These are phyloP conservation scores for Phalaenopsis hybrid DNA, from an alignment of 116 monocot species.

Conservation along the genomic window DNA sequence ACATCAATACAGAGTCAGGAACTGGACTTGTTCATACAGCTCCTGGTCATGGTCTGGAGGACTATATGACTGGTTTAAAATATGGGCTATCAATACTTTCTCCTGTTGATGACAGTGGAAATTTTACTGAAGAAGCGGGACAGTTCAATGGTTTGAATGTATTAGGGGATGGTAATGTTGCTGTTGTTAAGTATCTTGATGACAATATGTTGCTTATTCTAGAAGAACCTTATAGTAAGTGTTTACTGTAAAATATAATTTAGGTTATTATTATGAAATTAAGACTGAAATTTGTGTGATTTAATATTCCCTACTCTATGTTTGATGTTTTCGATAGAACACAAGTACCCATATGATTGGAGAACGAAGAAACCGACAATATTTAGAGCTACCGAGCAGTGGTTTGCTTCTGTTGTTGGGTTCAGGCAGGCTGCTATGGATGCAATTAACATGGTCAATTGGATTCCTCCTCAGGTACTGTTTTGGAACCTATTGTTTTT, in stretches of 20 bases:
- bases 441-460: slow-evolving; percentile 76
- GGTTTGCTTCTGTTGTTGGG: slow-evolving; percentile 98
- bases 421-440: slow-evolving; percentile 82
- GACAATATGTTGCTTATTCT: slow-evolving; percentile 53
- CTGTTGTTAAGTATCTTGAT: slow-evolving; percentile 71
- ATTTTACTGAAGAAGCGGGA: slow-evolving; percentile 87
- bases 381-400: slow-evolving; percentile 95
- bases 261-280: not conserved
- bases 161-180: slow-evolving; percentile 73
- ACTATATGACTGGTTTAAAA: slow-evolving; percentile 88
- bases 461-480: slow-evolving; percentile 86
- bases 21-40: slow-evolving; percentile 99
- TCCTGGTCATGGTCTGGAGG: slow-evolving; percentile 99
- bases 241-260: not conserved
- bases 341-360: slow-evolving; percentile 99
- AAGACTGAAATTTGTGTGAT: not conserved
- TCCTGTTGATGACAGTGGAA: slow-evolving; percentile 91
- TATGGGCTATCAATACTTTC: slow-evolving; percentile 90
- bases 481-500: slow-evolving; percentile 6
- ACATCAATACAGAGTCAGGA: slow-evolving; percentile 94
- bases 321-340: slow-evolving; percentile 37
- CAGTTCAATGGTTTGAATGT: slow-evolving; percentile 79
- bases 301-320: slow-evolving; percentile 1
- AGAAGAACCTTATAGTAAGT: slow-evolving; percentile 93
- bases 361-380: slow-evolving; percentile 99